Conservation (phyloP, 352 stramenopile genomes). For the Aphanomyces invadans region DNA sequence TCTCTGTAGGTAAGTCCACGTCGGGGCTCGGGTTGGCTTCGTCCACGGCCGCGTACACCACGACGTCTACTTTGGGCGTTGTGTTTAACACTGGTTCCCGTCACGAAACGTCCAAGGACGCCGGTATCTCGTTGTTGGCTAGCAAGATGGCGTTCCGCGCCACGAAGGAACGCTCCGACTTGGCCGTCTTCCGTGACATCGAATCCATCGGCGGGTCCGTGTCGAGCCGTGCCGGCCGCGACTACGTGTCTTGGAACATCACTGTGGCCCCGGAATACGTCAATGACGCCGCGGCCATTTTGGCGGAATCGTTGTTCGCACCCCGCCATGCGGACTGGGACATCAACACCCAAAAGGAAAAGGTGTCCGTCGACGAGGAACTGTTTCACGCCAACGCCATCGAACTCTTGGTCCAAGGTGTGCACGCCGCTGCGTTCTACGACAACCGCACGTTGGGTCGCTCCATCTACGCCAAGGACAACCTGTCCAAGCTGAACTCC, state of each 20-base stretch:
- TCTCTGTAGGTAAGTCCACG: slow-evolving; percentile 2
- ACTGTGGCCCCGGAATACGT: slow-evolving; percentile 63
- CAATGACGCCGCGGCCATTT: slow-evolving; percentile 54
- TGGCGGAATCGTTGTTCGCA: slow-evolving; percentile 69
- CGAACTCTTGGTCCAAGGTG: slow-evolving; percentile 42
- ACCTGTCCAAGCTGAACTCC: slow-evolving; percentile 41
- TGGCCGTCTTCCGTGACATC: slow-evolving; percentile 75
- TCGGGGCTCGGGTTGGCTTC: slow-evolving; percentile 20
- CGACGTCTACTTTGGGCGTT: slow-evolving; percentile 47
- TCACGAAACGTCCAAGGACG: slow-evolving; percentile 58
- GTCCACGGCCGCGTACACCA: slow-evolving; percentile 9
- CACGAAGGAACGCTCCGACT: slow-evolving; percentile 60
- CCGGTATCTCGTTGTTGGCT: slow-evolving; percentile 71
- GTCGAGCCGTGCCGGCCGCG: slow-evolving; percentile 45
- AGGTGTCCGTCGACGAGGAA: slow-evolving; percentile 50
- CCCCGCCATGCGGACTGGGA: slow-evolving; percentile 75
- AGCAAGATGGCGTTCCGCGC: slow-evolving; percentile 79
- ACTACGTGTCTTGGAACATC: slow-evolving; percentile 74
- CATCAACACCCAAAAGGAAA: slow-evolving; percentile 59
- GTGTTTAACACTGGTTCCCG: slow-evolving; percentile 51
- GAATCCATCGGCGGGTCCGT: slow-evolving; percentile 68
- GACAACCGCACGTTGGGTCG: slow-evolving; percentile 65
- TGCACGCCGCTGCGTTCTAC: slow-evolving; percentile 78
- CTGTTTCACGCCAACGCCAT: slow-evolving; percentile 35
- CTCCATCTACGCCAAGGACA: slow-evolving; percentile 39